Conservation (phyloP, 768 basidiomycete species). For the Xanthoconium purpureum region DNA sequence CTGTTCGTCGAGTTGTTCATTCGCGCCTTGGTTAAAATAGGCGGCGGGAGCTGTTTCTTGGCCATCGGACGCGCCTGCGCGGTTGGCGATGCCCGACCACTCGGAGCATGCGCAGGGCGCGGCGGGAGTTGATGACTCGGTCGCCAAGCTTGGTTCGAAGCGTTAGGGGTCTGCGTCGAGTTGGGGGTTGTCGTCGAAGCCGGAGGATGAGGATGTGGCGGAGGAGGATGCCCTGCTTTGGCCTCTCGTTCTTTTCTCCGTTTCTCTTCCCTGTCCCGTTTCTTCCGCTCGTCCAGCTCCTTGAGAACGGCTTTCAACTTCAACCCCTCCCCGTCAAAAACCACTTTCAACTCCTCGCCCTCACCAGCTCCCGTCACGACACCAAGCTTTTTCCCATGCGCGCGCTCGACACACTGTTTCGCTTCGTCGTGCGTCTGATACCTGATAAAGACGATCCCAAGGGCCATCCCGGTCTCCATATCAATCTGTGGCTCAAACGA, state of each 20-base stretch:
- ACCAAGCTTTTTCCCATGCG: constrained; percentile 62
- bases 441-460: constrained; percentile 78
- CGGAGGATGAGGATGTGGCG: constrained; percentile 7
- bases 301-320: constrained; percentile 62
- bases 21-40: constrained; percentile 24
- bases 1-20: constrained; percentile 24
- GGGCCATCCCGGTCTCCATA: constrained; percentile 70
- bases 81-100: constrained; percentile 28
- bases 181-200: constrained; percentile 27
- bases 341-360: constrained; percentile 69
- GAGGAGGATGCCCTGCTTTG: constrained; percentile 17
- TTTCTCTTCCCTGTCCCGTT: constrained; percentile 46
- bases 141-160: constrained; percentile 20
- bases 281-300: constrained; percentile 54
- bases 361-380: constrained; percentile 39
- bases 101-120: constrained; percentile 25
- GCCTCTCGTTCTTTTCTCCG: constrained; percentile 39
- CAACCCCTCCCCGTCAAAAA: constrained; percentile 74
- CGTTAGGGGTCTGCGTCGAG: constrained; percentile 25
- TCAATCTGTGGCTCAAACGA: constrained; percentile 80
- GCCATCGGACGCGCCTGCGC: constrained; percentile 27
- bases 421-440: constrained; percentile 69
- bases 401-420: constrained; percentile 56
- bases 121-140: constrained; percentile 29
- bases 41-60: constrained; percentile 25